Base-by-base conservation (phyloP, 352 stramenopile genomes). In the Phytophthora tubulina region DNA sequence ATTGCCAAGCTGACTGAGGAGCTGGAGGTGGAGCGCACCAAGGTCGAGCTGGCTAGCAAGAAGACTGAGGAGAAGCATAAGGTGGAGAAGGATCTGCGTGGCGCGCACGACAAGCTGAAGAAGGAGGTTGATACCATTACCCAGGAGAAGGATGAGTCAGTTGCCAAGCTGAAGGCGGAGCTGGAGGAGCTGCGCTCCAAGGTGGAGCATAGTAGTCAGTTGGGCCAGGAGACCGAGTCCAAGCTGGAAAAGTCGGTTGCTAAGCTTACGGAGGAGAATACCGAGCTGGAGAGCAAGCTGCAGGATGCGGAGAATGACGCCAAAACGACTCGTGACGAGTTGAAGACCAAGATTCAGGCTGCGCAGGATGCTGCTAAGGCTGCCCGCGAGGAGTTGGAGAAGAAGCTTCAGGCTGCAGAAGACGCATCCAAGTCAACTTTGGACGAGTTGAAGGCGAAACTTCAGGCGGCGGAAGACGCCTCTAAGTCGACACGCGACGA, bases 141-240 rank as follows among this genome's bases (percentile, higher is more conserved):
- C 0, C 41, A 69, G 21, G 76, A 83, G 49, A 73, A 79, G 30
- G 52, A 70, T 2, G 67, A 74, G 14, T 48, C 36, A 6, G 35
- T 78, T 58, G 71, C 76, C 2, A 74, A 75, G 51, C 46, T 85
- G 1, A 73, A 57, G 35, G 63, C 63, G 21, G 67, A 86, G 56
- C 63, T 84, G 11, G 74, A 82, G 1, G 42, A 48, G n/a, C 53
- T 72, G 54, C 70, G 64, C 11, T 56, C 51, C 2, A 74, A 67
- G 17, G 46, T 70, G n/a, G 36, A 69, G 13, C 57, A 79, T 38
- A 14, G 48, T 11, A 66, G 45, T 7, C 62, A 71, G 15, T 46
- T 48, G 5, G 74, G 39, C 32, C 50, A 80, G 21, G 33, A 65
- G 9, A 48, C 35, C 33, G 59, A 65, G 15, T 44, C 57, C 9